phyloP scores from a whole-genome alignment of 306 rosid genomes.

The Prunus davidiana region DNA sequence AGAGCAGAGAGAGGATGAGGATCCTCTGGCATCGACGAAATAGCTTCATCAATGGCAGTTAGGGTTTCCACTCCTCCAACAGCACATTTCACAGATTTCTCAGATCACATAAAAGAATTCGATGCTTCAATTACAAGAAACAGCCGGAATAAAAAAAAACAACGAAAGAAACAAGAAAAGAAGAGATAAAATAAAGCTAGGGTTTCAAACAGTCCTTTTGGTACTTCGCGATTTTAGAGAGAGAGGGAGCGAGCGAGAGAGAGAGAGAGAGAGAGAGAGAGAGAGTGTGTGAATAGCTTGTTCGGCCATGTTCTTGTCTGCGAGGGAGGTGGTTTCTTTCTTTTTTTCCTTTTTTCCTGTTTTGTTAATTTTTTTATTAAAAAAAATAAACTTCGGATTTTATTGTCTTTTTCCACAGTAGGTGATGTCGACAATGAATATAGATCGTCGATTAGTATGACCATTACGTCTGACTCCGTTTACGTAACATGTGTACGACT shows the following conservation, averaged over 20 bases:
- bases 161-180: background rate
- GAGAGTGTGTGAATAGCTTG: conserved; percentile 24
- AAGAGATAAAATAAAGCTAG: conserved; percentile 25
- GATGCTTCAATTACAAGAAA: conserved; percentile 50
- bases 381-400: background rate
- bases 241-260: conserved; percentile 28
- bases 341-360: background rate
- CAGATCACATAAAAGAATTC: conserved; percentile 39
- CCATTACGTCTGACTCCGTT: background rate
- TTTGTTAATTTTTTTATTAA: background rate
- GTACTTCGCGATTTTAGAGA: conserved; percentile 13
- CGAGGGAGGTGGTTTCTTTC: conserved; percentile 8
- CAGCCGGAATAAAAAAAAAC: background rate
- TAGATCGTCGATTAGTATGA: background rate
- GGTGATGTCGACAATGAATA: background rate
- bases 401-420: background rate
- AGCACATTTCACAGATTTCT: conserved; percentile 50
- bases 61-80: conserved; percentile 25
- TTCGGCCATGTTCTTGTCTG: conserved; percentile 57
- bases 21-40: conserved; percentile 80
- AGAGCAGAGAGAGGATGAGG: conserved; percentile 80
- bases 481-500: background rate
- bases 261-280: conserved; percentile 29
- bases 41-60: conserved; percentile 61
- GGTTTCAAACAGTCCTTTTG: conserved; percentile 44